Conservation (phyloP, 352 stramenopile species). For the Phytophthora podocarpi region DNA sequence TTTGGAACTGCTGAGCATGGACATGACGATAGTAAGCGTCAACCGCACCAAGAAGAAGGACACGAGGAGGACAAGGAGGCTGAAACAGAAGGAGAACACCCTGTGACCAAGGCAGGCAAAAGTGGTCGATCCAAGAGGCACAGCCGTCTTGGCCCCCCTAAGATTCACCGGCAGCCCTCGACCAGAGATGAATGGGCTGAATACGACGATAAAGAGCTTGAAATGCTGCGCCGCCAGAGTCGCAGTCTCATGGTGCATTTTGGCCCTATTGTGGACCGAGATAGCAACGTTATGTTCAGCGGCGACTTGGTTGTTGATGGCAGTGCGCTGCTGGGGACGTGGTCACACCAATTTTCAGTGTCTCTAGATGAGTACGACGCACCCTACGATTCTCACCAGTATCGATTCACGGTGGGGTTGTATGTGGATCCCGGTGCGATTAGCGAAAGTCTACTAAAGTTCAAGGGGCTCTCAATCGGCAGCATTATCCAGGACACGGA, state of each 20-base stretch:
- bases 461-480: constrained; percentile 79
- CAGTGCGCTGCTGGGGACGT: constrained; percentile 68
- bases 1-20: constrained; percentile 25
- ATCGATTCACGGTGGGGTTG: constrained; percentile 62
- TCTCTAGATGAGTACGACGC: constrained; percentile 40
- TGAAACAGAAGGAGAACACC: background rate
- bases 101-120: constrained; percentile 22
- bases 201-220: constrained; percentile 66
- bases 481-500: constrained; percentile 80
- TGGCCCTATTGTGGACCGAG: constrained; percentile 66
- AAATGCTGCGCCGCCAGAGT: constrained; percentile 66
- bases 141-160: constrained; percentile 5
- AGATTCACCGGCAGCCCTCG: constrained; percentile 34
- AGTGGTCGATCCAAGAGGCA: constrained; percentile 15
- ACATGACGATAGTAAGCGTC: background rate
- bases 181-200: constrained; percentile 68
- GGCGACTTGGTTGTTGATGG: constrained; percentile 63
- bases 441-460: constrained; percentile 75
- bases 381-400: constrained; percentile 38
- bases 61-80: constrained; percentile 13
- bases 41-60: background rate
- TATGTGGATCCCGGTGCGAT: constrained; percentile 70
- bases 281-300: constrained; percentile 64
- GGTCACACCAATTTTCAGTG: constrained; percentile 64
- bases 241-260: constrained; percentile 66